Evolutionary conservation across 768 basidiomycete species (phyloP), one percentile per base, ranked within the genome.

Genomic region (Ramaria sp.): DNA sequence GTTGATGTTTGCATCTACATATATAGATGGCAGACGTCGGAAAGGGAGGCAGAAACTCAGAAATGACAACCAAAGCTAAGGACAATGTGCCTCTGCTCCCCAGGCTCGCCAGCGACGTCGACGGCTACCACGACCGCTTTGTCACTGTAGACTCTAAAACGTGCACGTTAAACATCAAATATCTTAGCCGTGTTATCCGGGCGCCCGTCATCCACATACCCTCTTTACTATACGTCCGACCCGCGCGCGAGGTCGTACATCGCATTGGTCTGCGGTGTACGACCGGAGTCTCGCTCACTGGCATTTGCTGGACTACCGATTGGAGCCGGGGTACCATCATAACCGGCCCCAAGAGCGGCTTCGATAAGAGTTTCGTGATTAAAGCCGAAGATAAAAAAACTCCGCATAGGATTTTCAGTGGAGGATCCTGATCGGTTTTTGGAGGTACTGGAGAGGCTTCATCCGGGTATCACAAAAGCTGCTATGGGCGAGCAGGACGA

Each of bases 371-470:
- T 38, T 54, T 38, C 37, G 41, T 54, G 24, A 30, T 43, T 30
- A 54, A 54, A 43, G 37, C 42, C 38, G 41, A 54, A 27, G 53
- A n/a, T 7, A 37, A n/a, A n/a, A n/a, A n/a, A n/a, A 54, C 37
- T 41, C 4, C 53, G 53, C 37, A 30, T 7, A 7, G 53, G 53
- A 17, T 43, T 43, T 31, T 54, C 53, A 3, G 53, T 54, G 27
- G 53, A 54, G 27, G 22, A 54, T n/a, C 53, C 37, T 19, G n/a
- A 1, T 13, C 38, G 27, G 53, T 54, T 54, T 39, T n/a, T 54
- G 53, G n/a, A 43, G 4, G 22, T 43, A 13, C 27, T 54, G 38
- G 53, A 54, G 39, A 22, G 31, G 20, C 11, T 54, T n/a, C 15
- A 27, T 11, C 41, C 53, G 12, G 37, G 41, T 12, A 33, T 54